Conservation (phyloP, 768 basidiomycete species). For the Kwoniella bestiolae region DNA sequence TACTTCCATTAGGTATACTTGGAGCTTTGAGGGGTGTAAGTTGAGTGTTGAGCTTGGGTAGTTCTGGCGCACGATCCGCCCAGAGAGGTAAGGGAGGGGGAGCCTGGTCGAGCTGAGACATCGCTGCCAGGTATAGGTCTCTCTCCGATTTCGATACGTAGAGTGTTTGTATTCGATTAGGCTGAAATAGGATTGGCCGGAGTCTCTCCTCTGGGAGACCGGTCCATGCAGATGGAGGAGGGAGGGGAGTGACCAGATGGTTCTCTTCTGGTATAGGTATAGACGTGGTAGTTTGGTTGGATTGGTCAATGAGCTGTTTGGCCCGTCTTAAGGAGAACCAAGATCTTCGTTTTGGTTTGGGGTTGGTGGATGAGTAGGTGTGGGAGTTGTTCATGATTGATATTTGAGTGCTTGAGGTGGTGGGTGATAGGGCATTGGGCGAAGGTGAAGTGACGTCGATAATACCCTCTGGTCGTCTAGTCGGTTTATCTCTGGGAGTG, state of each 20-base stretch:
- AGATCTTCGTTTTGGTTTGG: conserved; percentile 12
- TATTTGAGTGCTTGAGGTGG: neutral
- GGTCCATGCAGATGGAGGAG: conserved; percentile 16
- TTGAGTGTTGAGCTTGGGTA: conserved; percentile 23
- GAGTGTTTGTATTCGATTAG: conserved; percentile 40
- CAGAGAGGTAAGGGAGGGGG: conserved; percentile 46
- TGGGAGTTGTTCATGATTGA: neutral
- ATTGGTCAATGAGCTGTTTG: conserved; percentile 1
- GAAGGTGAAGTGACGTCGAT: conserved; percentile 2
- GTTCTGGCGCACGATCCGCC: conserved; percentile 44
- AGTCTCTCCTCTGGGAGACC: conserved; percentile 18
- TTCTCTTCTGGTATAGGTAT: neutral
- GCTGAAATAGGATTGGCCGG: conserved; percentile 38
- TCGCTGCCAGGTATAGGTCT: conserved; percentile 49
- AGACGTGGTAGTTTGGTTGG: neutral
- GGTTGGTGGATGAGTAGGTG: neutral
- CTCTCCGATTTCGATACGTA: conserved; percentile 49
- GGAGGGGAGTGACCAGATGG: neutral
- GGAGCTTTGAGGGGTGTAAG: conserved; percentile 3
- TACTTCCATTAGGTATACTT: conserved; percentile 4
- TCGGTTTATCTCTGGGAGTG: too few species aligned
- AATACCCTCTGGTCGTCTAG: neutral
- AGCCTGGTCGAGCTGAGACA: conserved; percentile 45
- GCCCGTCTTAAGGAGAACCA: conserved; percentile 16
- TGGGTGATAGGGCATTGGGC: neutral